These are phyloP conservation scores for Apophysomyces variabilis DNA, from an alignment of 371 early-diverging fungal genomes.

Conservation along the genomic window DNA sequence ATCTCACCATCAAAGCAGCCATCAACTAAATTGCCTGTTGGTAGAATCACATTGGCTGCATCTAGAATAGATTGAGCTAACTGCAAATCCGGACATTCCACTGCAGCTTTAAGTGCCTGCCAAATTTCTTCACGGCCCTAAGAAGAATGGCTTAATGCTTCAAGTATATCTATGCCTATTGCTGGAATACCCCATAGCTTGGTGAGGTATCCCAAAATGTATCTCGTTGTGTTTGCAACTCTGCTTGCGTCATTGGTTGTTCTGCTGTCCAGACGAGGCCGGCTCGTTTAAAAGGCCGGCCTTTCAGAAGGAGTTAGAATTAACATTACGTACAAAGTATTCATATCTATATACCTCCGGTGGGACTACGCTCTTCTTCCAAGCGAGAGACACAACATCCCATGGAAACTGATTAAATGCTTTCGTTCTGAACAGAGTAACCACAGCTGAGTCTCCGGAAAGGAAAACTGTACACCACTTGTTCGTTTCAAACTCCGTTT, in stretches of 20 bases:
- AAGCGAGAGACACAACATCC: slow-evolving; percentile 43
- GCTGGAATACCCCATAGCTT: slow-evolving; percentile 57
- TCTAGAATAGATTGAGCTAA: slow-evolving; percentile 69
- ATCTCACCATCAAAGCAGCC: slow-evolving; percentile 71
- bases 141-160: not conserved
- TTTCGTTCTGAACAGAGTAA: no score
- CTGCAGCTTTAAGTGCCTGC: slow-evolving; percentile 67
- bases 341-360: slow-evolving; percentile 7
- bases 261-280: slow-evolving; percentile 48
- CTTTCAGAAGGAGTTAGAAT: slow-evolving; percentile 14
- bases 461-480: no score
- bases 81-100: slow-evolving; percentile 46
- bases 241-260: slow-evolving; percentile 44
- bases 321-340: slow-evolving; percentile 2
- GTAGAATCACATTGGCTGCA: slow-evolving; percentile 66
- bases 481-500: no score
- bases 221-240: slow-evolving; percentile 56
- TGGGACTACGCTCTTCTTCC: slow-evolving; percentile 15
- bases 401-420: slow-evolving; percentile 24
- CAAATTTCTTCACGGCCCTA: slow-evolving; percentile 74
- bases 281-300: slow-evolving; percentile 42
- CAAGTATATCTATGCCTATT: not conserved
- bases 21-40: slow-evolving; percentile 69
- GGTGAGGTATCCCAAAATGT: slow-evolving; percentile 82
- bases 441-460: no score